phyloP scores from a whole-genome alignment of 1,284 basidiomycete genomes.

The Irpex sp. region DNA sequence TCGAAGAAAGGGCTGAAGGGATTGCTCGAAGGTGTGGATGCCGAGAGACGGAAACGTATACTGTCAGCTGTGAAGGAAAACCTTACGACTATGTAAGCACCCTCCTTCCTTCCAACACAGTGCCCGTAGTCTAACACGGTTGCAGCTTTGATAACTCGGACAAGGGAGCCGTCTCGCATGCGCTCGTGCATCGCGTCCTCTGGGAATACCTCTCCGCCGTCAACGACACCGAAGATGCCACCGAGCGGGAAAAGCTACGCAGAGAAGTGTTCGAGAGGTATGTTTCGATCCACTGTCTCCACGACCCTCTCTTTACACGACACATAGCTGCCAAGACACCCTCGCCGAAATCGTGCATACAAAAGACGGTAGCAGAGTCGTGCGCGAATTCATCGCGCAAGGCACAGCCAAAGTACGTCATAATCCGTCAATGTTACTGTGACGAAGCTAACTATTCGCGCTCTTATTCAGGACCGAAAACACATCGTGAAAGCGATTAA shows the following conservation, averaged over 20 bases:
- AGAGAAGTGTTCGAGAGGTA: slow-evolving; percentile 69
- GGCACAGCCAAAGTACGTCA: slow-evolving; percentile 71
- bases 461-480: slow-evolving; percentile 69
- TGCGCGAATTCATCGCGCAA: slow-evolving; percentile 76
- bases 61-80: slow-evolving; percentile 70
- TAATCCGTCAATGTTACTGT: not conserved
- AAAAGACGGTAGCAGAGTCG: slow-evolving; percentile 82
- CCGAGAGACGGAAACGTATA: slow-evolving; percentile 63
- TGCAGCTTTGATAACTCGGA: slow-evolving; percentile 84
- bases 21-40: slow-evolving; percentile 60
- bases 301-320: not conserved
- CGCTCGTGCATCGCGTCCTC: slow-evolving; percentile 78
- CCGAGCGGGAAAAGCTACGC: slow-evolving; percentile 58
- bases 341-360: slow-evolving; percentile 91
- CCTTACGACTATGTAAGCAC: slow-evolving; percentile 68
- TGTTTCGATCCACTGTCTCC: slow-evolving; percentile 12
- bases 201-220: slow-evolving; percentile 74
- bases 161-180: slow-evolving; percentile 82
- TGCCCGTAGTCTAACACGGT: no score
- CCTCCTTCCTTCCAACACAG: not conserved
- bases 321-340: slow-evolving; percentile 68
- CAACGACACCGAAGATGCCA: slow-evolving; percentile 46
- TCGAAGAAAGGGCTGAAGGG: slow-evolving; percentile 64
- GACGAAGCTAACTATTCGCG: not conserved
- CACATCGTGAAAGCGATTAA: slow-evolving; percentile 83